These are phyloP conservation scores for Malus domestica DNA, from an alignment of 306 rosid genomes.

Conservation along the genomic window DNA sequence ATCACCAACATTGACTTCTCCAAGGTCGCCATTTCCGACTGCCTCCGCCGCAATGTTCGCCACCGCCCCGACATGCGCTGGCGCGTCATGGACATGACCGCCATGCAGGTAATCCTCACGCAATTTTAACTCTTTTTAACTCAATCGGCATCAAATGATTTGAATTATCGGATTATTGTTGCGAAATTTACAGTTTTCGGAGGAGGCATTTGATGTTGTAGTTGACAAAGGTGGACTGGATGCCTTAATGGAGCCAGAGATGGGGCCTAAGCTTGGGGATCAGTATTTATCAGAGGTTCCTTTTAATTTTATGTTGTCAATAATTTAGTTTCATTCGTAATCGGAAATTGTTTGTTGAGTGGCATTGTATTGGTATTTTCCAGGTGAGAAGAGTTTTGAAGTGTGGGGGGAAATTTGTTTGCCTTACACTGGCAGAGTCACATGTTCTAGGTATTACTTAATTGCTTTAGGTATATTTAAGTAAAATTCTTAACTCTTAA, in stretches of 20 bases:
- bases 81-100: conserved; percentile 96
- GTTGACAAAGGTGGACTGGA: conserved; percentile 96
- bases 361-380: conserved; percentile 13
- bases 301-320: background rate
- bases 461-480: background rate
- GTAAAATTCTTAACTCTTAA: background rate
- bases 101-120: conserved; percentile 51
- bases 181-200: conserved; percentile 40
- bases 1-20: conserved; percentile 85
- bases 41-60: conserved; percentile 89
- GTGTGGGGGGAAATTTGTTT: conserved; percentile 76
- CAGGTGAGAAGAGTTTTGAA: conserved; percentile 79
- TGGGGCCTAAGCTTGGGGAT: conserved; percentile 69
- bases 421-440: conserved; percentile 86
- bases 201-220: conserved; percentile 46
- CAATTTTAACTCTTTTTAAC: background rate
- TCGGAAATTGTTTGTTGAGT: background rate
- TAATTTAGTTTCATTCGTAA: background rate
- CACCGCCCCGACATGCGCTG: conserved; percentile 81
- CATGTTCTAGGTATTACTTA: conserved; percentile 69
- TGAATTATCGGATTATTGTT: background rate
- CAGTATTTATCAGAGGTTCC: conserved; percentile 73
- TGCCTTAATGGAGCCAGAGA: conserved; percentile 93
- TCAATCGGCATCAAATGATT: background rate
- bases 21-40: conserved; percentile 73